Evolutionary conservation across 768 basidiomycete genomes (phyloP).

Genomic region (Amanita muscaria): DNA sequence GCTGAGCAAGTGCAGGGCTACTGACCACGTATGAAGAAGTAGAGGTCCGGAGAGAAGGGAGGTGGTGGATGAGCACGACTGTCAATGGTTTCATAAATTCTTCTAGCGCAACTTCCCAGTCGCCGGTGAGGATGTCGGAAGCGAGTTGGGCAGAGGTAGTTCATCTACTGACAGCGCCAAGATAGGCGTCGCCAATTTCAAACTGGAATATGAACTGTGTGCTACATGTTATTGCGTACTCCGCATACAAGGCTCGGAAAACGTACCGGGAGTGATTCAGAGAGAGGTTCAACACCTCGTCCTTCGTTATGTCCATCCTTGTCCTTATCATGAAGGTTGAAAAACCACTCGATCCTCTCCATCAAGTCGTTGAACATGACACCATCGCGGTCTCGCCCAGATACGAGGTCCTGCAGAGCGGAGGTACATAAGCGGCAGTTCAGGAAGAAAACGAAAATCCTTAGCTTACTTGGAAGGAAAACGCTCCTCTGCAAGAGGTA

Average conservation of each 20-base stretch:
- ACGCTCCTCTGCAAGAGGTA: constrained; percentile 62
- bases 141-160: constrained; percentile 96
- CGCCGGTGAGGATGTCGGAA: no score
- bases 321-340: constrained; percentile 91
- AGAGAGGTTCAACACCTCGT: constrained; percentile 92
- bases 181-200: constrained; percentile 92
- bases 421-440: background rate
- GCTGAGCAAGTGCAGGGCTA: constrained; percentile 72
- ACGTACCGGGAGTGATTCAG: constrained; percentile 84
- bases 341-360: constrained; percentile 99
- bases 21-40: constrained; percentile 25
- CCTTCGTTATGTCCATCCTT: constrained; percentile 96
- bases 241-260: no score
- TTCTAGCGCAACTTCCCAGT: constrained; percentile 89
- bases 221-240: constrained; percentile 3
- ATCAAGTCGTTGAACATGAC: constrained; percentile 96
- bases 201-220: constrained; percentile 93
- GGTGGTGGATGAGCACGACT: constrained; percentile 35
- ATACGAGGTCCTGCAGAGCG: constrained; percentile 69
- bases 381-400: constrained; percentile 78
- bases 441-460: constrained; percentile 1
- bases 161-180: constrained; percentile 92
- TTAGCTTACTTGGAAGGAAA: constrained; percentile 89
- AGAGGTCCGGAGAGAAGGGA: constrained; percentile 9
- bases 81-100: constrained; percentile 95